Base-by-base conservation (phyloP, 208 protist species). In the Tritrichomonas musculus region DNA sequence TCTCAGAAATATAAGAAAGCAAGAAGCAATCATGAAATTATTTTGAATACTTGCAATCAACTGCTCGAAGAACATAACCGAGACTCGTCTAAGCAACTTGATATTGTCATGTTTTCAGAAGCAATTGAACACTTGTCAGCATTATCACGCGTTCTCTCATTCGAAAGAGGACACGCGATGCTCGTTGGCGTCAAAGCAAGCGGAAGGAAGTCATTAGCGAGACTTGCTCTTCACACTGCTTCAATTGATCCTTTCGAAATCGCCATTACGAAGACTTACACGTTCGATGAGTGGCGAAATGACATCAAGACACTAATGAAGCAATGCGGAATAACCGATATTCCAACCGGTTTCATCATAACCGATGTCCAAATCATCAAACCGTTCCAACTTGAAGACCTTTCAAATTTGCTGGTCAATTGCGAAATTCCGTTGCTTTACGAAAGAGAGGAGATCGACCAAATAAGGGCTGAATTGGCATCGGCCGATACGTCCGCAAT, bases 51-150 rank as follows among this genome's bases (percentile, higher is more conserved):
- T 27, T 93, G 95, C 20, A 60, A 93, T 65, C 96, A 97, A 75
- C 98, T 97, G 94, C 96, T 98, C 75, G 96, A 95, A 77, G 96
- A 97, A 69, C 98, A 98, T 94, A 99, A 98, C 93, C 96, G 97
- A 88, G 96, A 97, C 93, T 96, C 95, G 94, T 97, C 97, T 93
- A 97, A 97, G 65, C 95, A 97, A 72, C 94, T 97, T 49, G 95
- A 98, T 77, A 96, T 99, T 11, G 98, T 99, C 49, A 98, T 99
- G 93, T 99, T 99, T 96, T 95, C 97, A 73, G 98, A 99, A 92
- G 98, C 98, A 3, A 95, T 98, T 94, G 96, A 97, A 92, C 98
- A 99, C 95, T 95, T 99, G 14, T 96, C 97, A 11, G 96, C 98
- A 82, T 98, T 99, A 92, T 97, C 97, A 36, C 97, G 98, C 69